These are phyloP conservation scores for Warburgia ugandensis DNA, from an alignment of 164 flowering plant genomes.

Conservation along the genomic window DNA sequence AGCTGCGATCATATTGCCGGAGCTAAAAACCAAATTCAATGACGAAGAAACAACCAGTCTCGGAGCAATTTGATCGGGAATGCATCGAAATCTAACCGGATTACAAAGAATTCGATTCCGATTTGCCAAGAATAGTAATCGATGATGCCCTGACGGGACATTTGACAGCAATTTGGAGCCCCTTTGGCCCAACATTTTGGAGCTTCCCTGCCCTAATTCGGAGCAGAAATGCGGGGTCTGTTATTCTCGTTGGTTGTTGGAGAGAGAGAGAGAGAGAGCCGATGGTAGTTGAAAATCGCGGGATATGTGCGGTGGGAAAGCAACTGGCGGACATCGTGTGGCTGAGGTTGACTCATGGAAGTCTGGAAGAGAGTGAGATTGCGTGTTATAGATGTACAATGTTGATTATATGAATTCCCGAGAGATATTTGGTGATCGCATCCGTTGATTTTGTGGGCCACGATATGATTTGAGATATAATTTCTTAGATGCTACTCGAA, in stretches of 20 bases:
- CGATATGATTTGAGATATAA: too few relatives aligned
- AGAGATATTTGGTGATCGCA: too few relatives aligned
- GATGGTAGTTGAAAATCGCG: too few relatives aligned
- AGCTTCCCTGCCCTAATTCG: constrained; percentile 4
- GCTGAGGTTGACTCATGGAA: too few relatives aligned
- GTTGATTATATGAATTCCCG: too few relatives aligned
- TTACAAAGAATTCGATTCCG: constrained; percentile 1
- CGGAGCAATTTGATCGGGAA: constrained; percentile 23
- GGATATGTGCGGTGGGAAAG: too few relatives aligned
- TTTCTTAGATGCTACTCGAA: too few relatives aligned
- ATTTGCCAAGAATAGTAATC: neutral
- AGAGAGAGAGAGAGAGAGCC: constrained; percentile 4
- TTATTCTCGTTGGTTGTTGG: too few relatives aligned
- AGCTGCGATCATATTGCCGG: constrained; percentile 61
- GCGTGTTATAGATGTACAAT: too few relatives aligned
- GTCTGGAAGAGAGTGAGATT: too few relatives aligned
- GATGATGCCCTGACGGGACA: neutral
- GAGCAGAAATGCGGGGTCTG: constrained; percentile 4
- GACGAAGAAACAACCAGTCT: constrained; percentile 32
- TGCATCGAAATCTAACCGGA: constrained; percentile 15
- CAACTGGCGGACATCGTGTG: too few relatives aligned
- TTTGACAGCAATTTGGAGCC: neutral
- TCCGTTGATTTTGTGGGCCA: too few relatives aligned
- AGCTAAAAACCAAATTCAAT: constrained; percentile 24
- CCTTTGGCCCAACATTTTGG: neutral